Conservation (phyloP, 73 alveolate species). For the Diophrys sp. region DNA sequence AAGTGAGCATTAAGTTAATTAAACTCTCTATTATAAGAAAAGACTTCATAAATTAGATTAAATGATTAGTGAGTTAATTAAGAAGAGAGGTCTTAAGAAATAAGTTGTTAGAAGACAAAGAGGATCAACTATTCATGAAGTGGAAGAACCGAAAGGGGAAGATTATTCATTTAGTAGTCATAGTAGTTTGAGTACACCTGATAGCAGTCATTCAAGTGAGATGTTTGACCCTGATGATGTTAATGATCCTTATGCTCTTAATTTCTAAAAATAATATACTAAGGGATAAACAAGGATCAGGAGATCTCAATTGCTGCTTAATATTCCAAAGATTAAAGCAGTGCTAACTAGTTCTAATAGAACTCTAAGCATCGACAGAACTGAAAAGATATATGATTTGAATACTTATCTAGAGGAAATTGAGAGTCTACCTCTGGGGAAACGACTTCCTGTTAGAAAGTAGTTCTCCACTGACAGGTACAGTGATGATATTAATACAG, state of each 20-base stretch:
- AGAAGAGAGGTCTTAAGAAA: background rate
- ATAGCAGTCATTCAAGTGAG: background rate
- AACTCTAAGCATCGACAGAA: too few species aligned
- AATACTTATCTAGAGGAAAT: too few species aligned
- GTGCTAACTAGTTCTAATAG: background rate
- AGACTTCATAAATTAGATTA: background rate
- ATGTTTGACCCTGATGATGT: background rate
- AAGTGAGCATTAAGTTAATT: background rate
- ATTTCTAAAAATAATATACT: too few species aligned
- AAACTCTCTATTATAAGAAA: too few species aligned
- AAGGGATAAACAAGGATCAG: background rate
- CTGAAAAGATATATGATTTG: background rate
- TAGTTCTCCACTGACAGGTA: too few species aligned
- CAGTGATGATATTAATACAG: too few species aligned
- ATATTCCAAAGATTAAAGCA: background rate
- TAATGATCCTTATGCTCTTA: background rate
- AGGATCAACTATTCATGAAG: background rate
- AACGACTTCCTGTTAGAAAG: too few species aligned
- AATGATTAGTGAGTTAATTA: background rate
- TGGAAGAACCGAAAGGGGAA: background rate
- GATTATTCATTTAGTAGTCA: background rate
- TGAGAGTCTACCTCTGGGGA: background rate
- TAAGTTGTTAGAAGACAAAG: too few species aligned
- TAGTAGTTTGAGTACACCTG: background rate
- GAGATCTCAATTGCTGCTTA: background rate